Conservation (phyloP, 495 filamentous ascomycete genomes). For the Filosporella fistucella region DNA sequence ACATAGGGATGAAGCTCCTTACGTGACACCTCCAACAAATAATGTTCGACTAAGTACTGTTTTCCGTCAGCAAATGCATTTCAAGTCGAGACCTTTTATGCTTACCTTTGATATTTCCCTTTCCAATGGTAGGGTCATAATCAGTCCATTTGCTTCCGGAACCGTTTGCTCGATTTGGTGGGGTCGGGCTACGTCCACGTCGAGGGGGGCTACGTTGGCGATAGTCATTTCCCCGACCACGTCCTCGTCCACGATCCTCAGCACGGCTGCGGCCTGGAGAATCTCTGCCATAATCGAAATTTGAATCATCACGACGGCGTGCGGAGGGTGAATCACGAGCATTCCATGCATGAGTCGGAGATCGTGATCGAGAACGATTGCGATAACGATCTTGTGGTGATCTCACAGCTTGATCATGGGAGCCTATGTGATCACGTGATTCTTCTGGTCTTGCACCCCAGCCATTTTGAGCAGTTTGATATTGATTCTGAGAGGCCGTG, state of each 20-base stretch:
- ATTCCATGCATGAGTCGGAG: constrained; percentile 60
- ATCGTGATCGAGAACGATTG: constrained; percentile 69
- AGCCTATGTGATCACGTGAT: constrained; percentile 57
- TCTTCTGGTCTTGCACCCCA: constrained; percentile 28
- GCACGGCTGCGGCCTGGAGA: constrained; percentile 46
- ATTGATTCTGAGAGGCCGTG: constrained; percentile 6
- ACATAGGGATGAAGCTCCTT: constrained; percentile 34
- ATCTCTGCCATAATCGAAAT: constrained; percentile 33
- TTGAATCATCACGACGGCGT: constrained; percentile 46
- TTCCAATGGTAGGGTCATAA: constrained; percentile 68
- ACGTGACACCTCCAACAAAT: constrained; percentile 95
- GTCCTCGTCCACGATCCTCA: constrained; percentile 47
- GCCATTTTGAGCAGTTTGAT: constrained; percentile 17
- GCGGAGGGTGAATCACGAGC: constrained; percentile 34
- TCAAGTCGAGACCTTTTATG: constrained; percentile 1
- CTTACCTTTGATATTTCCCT: constrained; percentile 75
- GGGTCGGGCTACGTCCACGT: constrained; percentile 58
- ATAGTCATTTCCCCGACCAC: constrained; percentile 62
- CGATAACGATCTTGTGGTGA: constrained; percentile 57
- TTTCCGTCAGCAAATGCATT: constrained; percentile 19
- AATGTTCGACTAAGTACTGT: constrained; percentile 87
- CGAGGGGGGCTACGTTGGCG: constrained; percentile 79
- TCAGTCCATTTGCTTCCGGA: constrained; percentile 69
- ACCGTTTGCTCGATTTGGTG: constrained; percentile 33
- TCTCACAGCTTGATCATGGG: constrained; percentile 39